Evolutionary conservation across 192 early-diverging fungal species (phyloP), one percentile per base, ranked within the genome.

Genomic region (Physocladia obscura): DNA sequence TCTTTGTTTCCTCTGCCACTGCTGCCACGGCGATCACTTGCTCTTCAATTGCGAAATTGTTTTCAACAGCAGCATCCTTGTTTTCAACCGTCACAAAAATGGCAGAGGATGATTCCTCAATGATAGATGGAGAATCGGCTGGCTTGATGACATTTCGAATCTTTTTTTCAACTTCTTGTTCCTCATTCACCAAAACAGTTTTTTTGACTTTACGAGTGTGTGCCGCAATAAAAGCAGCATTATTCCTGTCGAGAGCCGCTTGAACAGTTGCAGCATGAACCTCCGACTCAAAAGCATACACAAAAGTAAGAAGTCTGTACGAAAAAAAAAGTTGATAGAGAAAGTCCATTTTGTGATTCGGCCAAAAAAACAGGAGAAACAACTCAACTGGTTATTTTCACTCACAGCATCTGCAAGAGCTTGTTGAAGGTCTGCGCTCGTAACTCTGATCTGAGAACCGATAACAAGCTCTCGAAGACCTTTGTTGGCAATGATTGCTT

Each of bases 401-500:
- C 17, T 6, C 19, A 65, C 34, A 15, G 49, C 47, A 6, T 49
- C 49, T 19, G 63, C 63, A 6, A 65, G 63, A 26, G 34, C n/a
- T 6, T 31, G 44, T 31, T 65, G 24, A 11, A 34, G 17, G 22
- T 49, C 63, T n/a, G 21, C 49, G 13, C 13, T n/a, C 24, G 47
- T 22, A 29, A 35, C 49, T 26, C 6, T 15, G 13, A 8, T 30
- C 32, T 83, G 82, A 21, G 72, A 30, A n/a, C 32, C 55, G 36
- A 83, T 55, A 21, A 47, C 37, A 40, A 83, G 51, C 44, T 83
- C 77, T 55, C 67, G 55, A 21, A 83, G 63, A 17, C 38, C 55
- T 13, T 35, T 37, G 70, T 83, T 81, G 29, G 32, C 36, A 22
- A 47, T 38, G 11, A 83, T 71, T 54, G 51, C 57, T 5, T 69